A percentile compares a stretch with the other conserved stretches of the same genome.
These are phyloP conservation scores for Brettanomyces sp. DNA, from an alignment of 805 yeast genomes.

Conservation along the genomic window DNA sequence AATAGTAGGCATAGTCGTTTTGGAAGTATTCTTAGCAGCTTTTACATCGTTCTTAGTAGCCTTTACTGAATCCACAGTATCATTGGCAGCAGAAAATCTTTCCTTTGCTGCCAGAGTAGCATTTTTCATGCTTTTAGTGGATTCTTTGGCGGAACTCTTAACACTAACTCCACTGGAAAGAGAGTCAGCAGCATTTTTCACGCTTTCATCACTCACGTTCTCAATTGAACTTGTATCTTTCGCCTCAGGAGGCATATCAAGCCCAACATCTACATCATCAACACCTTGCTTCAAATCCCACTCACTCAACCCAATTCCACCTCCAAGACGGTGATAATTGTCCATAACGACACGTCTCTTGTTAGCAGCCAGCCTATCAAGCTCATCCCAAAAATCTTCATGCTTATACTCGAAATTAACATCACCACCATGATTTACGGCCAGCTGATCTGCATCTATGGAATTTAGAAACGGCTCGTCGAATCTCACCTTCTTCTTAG, in stretches of 20 bases:
- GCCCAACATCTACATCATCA: constrained; percentile 1
- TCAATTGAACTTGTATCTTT: background rate
- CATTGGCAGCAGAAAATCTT: too few relatives aligned
- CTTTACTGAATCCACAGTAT: too few relatives aligned
- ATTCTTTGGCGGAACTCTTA: too few relatives aligned
- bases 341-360: constrained; percentile 52
- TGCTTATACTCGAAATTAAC: constrained; percentile 81
- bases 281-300: constrained; percentile 53
- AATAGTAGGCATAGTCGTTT: too few relatives aligned
- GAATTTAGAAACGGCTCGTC: constrained; percentile 82
- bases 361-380: constrained; percentile 47
- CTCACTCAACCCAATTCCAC: constrained; percentile 72
- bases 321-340: constrained; percentile 67
- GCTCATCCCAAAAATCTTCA: constrained; percentile 68
- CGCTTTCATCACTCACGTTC: background rate
- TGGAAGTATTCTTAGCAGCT: too few relatives aligned
- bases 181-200: too few relatives aligned
- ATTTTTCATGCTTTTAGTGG: too few relatives aligned
- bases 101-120: too few relatives aligned
- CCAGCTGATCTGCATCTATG: constrained; percentile 75
- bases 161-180: too few relatives aligned
- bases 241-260: constrained; percentile 3
- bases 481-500: constrained; percentile 86
- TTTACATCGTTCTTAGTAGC: too few relatives aligned
- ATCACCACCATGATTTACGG: constrained; percentile 73